These are phyloP conservation scores for Rhodotorula graminis DNA, from an alignment of 768 basidiomycete species.

Conservation along the genomic window DNA sequence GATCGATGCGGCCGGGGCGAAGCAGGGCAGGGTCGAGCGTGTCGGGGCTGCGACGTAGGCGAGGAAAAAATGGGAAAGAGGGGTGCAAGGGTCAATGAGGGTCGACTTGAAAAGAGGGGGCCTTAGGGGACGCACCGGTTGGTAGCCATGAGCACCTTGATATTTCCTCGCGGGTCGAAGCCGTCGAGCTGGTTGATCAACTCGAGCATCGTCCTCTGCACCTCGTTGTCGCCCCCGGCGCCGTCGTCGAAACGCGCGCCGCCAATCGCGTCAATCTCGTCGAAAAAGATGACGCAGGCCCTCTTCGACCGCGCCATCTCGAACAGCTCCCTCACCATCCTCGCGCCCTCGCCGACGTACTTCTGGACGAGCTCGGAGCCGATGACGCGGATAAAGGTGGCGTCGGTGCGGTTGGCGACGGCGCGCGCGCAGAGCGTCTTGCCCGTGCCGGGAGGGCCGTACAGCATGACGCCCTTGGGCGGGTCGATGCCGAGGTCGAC, in stretches of 20 bases:
- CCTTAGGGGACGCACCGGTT: conserved; percentile 59
- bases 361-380: conserved; percentile 99
- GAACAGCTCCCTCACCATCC: conserved; percentile 97
- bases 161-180: conserved; percentile 97
- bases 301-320: conserved; percentile 99
- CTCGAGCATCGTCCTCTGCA: conserved; percentile 98
- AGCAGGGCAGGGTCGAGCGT: conserved; percentile 94
- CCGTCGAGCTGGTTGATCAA: conserved; percentile 95
- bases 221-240: conserved; percentile 97
- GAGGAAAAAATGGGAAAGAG: background rate
- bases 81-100: background rate
- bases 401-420: conserved; percentile 96
- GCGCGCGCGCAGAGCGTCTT: conserved; percentile 98
- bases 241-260: conserved; percentile 98
- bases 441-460: conserved; percentile 91
- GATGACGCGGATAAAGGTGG: conserved; percentile 98
- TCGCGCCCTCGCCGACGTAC: conserved; percentile 96
- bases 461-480: conserved; percentile 93
- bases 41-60: conserved; percentile 64
- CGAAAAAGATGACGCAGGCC: conserved; percentile 99
- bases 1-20: conserved; percentile 90
- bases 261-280: conserved; percentile 97
- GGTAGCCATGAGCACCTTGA: conserved; percentile 99
- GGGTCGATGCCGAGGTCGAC: conserved; percentile 98
- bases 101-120: too few species aligned